Evolutionary conservation across 2,329 filamentous ascomycete species (phyloP), one percentile per base, ranked within the genome.

Genomic region (Fusarium humuli): DNA sequence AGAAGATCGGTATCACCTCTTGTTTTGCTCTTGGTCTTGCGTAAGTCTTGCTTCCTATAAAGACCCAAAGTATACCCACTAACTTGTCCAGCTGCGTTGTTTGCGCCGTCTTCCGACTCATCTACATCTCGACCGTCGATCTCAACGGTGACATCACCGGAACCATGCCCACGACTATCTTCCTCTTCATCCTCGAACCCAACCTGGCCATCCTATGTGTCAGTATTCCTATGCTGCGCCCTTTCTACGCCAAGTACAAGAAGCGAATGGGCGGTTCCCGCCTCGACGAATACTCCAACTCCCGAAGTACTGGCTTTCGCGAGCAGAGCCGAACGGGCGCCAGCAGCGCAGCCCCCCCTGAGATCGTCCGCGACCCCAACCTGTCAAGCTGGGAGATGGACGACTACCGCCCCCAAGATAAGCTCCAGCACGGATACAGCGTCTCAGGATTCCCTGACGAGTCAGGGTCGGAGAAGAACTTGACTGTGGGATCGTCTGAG

Each of bases 151-250:
- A 82, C 61, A 64, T 82, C 27, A 82, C 81, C 1, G 79, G 77
- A 4, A 82, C 80, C 27, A 82, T 82, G 78, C 73, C 80, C 13
- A 79, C 79, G 14, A 80, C 80, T 1, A 71, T 80, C 41, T 79
- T 82, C 60, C 79, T 81, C 57, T 81, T 80, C 65, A 78, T 76
- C 42, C 73, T 82, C 25, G 81, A 83, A 56, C 80, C 81, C 0
- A 81, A 80, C 53, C 75, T 82, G 7, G 81, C 78, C 40, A 81
- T 83, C 59, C 70, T 83, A 11, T 83, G 81, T 63, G 78, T 82
- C 54, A 81, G 80, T 62, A 76, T 83, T 49, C 81, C 81, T 4
- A 83, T 83, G 80, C 73, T 83, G 7, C 76, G 79, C 40, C 76
- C 80, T 4, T 77, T 81, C 54, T 80, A 77, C 60, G 67, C 70